Evolutionary conservation across 2,329 filamentous ascomycete species (phyloP).

Genomic region (Paraconiothyrium brasiliense): DNA sequence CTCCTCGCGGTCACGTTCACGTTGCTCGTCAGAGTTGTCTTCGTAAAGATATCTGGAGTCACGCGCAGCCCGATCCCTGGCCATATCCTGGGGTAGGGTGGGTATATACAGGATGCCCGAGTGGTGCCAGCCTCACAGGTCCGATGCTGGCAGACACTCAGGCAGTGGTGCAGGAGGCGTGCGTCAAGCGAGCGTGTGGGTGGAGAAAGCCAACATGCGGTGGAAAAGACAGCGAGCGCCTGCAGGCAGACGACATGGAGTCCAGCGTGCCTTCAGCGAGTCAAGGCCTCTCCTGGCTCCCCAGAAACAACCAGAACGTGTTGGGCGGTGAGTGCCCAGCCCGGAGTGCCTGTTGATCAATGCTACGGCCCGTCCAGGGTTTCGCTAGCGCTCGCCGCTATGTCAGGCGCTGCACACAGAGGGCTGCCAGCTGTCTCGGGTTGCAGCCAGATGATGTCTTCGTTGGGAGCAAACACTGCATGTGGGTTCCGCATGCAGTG

Average conservation of each 20-base stretch:
- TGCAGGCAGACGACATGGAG: slow-evolving; percentile 42
- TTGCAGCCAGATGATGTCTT: slow-evolving; percentile 31
- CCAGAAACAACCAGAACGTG: slow-evolving; percentile 25
- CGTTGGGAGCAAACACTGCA: slow-evolving; percentile 23
- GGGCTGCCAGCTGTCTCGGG: slow-evolving; percentile 39
- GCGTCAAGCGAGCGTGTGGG: slow-evolving; percentile 28
- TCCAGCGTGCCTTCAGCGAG: slow-evolving; percentile 39
- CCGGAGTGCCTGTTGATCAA: slow-evolving; percentile 42
- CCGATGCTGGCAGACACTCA: slow-evolving; percentile 41
- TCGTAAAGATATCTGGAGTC: slow-evolving; percentile 43
- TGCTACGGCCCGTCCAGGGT: slow-evolving; percentile 34
- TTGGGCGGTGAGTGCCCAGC: slow-evolving; percentile 42
- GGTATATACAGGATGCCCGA: slow-evolving; percentile 37
- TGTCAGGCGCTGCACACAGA: slow-evolving; percentile 36
- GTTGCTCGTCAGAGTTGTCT: slow-evolving; percentile 30
- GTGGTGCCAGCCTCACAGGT: slow-evolving; percentile 42
- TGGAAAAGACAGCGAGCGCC: slow-evolving; percentile 42
- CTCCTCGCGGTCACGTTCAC: slow-evolving; percentile 31
- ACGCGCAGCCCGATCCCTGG: slow-evolving; percentile 42
- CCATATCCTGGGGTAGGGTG: slow-evolving; percentile 44
- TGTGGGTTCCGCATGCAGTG: slow-evolving; percentile 14
- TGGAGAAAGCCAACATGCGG: slow-evolving; percentile 34
- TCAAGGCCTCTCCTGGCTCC: slow-evolving; percentile 29
- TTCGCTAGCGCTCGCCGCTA: slow-evolving; percentile 33
- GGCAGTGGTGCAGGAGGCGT: slow-evolving; percentile 45